Percentiles rank a stretch among this genome's conserved stretches.
These are phyloP conservation scores for Tulasnella sp. DNA, from an alignment of 768 basidiomycete genomes.

Conservation along the genomic window DNA sequence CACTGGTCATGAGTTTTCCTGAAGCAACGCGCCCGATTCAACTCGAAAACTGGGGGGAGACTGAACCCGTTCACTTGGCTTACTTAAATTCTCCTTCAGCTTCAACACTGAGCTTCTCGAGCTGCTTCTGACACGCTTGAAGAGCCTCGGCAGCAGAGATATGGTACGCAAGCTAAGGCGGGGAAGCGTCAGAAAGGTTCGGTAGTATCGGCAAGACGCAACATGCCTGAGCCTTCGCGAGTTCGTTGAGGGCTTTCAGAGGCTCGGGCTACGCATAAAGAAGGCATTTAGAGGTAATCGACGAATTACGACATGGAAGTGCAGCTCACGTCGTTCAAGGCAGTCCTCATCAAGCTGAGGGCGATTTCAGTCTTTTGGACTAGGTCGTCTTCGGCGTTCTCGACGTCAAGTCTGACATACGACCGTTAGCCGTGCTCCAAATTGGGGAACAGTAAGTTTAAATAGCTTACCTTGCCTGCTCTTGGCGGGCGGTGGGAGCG, in stretches of 20 bases:
- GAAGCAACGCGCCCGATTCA: background rate
- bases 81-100: constrained; percentile 94
- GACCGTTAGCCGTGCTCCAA: background rate
- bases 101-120: constrained; percentile 84
- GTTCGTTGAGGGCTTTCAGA: constrained; percentile 83
- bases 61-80: too few species aligned
- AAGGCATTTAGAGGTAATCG: too few species aligned
- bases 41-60: background rate
- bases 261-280: constrained; percentile 92
- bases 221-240: constrained; percentile 78
- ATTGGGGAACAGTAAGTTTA: background rate
- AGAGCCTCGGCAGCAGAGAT: constrained; percentile 69
- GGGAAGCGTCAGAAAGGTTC: background rate
- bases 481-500: constrained; percentile 63
- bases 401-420: constrained; percentile 52
- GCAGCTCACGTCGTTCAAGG: constrained; percentile 79
- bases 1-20: background rate
- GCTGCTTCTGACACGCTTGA: constrained; percentile 73
- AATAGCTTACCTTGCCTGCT: constrained; percentile 63
- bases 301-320: too few species aligned
- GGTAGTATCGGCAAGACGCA: background rate
- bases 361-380: constrained; percentile 98
- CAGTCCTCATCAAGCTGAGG: constrained; percentile 92
- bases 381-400: constrained; percentile 90
- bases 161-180: constrained; percentile 52